Conservation (phyloP, 2,329 filamentous ascomycete species). For the Aspergillus sergii region DNA sequence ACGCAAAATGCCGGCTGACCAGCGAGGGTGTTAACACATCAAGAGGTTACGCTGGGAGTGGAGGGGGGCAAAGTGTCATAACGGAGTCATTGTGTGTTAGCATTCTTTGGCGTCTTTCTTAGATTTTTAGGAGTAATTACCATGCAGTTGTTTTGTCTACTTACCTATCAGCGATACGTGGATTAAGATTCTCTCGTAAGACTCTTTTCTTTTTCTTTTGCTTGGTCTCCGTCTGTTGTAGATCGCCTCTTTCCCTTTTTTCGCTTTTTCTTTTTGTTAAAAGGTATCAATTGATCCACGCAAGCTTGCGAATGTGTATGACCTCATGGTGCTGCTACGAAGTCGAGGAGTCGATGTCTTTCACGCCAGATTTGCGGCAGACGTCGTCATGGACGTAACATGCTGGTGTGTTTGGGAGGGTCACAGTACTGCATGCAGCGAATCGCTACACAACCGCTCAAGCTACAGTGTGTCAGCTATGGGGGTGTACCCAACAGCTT, state of each 20-base stretch:
- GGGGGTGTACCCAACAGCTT: neutral
- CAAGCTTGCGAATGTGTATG: neutral
- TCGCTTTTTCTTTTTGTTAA: no score
- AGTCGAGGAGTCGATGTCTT: neutral
- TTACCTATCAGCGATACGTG: neutral
- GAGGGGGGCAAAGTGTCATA: neutral
- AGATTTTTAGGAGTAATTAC: neutral
- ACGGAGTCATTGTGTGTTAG: neutral
- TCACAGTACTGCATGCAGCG: neutral
- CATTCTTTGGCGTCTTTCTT: neutral
- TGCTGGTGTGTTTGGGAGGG: neutral
- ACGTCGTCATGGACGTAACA: neutral
- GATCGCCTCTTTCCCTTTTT: no score
- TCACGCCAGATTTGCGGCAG: neutral
- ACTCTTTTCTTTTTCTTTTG: neutral
- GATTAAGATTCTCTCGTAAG: neutral
- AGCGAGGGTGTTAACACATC: neutral
- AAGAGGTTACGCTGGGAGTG: neutral
- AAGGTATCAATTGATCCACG: neutral
- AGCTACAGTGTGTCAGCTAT: neutral
- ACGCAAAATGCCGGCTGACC: constrained; percentile 3
- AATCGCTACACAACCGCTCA: neutral
- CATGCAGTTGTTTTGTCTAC: neutral
- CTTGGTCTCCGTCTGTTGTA: no score
- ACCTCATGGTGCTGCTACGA: neutral